Evolutionary conservation across 2,329 filamentous ascomycete species (phyloP), one percentile per base, ranked within the genome.

Genomic region (Alternaria sp.): DNA sequence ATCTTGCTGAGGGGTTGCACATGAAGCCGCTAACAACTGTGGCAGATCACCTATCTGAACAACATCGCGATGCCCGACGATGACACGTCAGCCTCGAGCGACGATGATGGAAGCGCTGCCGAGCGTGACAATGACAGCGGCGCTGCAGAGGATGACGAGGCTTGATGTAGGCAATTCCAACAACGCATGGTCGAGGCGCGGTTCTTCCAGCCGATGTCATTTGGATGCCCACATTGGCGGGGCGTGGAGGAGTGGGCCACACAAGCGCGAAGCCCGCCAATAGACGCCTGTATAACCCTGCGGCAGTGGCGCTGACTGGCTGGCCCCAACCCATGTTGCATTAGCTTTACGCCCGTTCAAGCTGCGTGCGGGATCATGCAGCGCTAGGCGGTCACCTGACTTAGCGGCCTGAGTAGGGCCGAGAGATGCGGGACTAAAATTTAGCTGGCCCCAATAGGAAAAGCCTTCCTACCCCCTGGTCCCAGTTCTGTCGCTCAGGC

Each of bases 11-110:
- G 51, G 51, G 24, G 39, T 49, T 58, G 42, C 29, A 49, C 24
- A 49, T 33, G 44, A 37, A 44, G 50, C 51, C 31, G 63, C 70
- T 75, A 72, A 75, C 64, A 44, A 39, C 31, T 36, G 51, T 46
- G 61, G 67, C 74, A 83, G 81, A 79, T 83, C 66, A 81, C 79
- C 9, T 82, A 82, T 66, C 72, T 83, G 40, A 83, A 83, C 72
- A 79, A 77, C 52, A 78, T 83, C 28, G 80, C 82, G 39, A 82
- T 82, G 79, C 81, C 81, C 31, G 81, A 83, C 67, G 76, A 78
- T 31, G 70, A 73, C 37, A 61, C 67, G 26, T 74, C 71, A 42
- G 71, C 67, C 39, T 70, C 68, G 53, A 70, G 69, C 51, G 72
- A 72, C 2, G 71, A 69, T 41, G 69, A 63, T 37, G 72, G 72